These are phyloP conservation scores for Podaxis sp. DNA, from an alignment of 768 basidiomycete genomes.

Conservation along the genomic window DNA sequence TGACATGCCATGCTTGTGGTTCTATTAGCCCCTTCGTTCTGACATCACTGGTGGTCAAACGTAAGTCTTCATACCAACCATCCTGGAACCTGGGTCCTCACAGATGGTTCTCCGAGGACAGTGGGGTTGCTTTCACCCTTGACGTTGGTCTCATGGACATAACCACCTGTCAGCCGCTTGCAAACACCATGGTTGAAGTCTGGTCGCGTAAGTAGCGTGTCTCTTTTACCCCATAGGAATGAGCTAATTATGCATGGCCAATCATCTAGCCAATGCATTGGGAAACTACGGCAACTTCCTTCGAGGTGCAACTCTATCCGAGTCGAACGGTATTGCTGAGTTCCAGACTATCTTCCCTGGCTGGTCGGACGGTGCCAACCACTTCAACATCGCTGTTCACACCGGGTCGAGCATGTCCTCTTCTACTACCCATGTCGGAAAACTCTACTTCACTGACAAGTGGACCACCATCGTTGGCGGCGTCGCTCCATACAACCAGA, in stretches of 20 bases:
- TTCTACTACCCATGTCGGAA: slow-evolving; percentile 31
- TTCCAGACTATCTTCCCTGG: slow-evolving; percentile 37
- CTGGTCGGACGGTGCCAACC: slow-evolving; percentile 32
- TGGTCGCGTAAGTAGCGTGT: slow-evolving; percentile 25
- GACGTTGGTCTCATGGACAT: slow-evolving; percentile 39
- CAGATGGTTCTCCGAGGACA: slow-evolving; percentile 11
- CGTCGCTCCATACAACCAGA: slow-evolving; percentile 28
- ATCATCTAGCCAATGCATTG: slow-evolving; percentile 29
- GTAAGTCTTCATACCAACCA: slow-evolving; percentile 17
- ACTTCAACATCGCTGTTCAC: slow-evolving; percentile 35
- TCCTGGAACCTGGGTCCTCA: not conserved
- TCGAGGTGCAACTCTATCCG: slow-evolving; percentile 33
- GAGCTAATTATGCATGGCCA: not conserved
- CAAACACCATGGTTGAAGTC: slow-evolving; percentile 38
- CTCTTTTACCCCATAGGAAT: not conserved
- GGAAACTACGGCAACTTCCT: slow-evolving; percentile 34
- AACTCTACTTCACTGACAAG: slow-evolving; percentile 37
- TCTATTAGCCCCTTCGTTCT: slow-evolving; percentile 21
- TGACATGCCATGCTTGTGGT: not conserved
- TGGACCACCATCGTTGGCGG: slow-evolving; percentile 31
- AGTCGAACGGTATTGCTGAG: slow-evolving; percentile 35
- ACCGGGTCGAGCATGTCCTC: slow-evolving; percentile 25
- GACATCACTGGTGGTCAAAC: slow-evolving; percentile 28
- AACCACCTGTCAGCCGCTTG: slow-evolving; percentile 36
- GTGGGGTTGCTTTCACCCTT: slow-evolving; percentile 33